Evolutionary conservation across 495 filamentous ascomycete genomes (phyloP), one percentile per base, ranked within the genome.

Genomic region (Hyaloscypha finlandica): DNA sequence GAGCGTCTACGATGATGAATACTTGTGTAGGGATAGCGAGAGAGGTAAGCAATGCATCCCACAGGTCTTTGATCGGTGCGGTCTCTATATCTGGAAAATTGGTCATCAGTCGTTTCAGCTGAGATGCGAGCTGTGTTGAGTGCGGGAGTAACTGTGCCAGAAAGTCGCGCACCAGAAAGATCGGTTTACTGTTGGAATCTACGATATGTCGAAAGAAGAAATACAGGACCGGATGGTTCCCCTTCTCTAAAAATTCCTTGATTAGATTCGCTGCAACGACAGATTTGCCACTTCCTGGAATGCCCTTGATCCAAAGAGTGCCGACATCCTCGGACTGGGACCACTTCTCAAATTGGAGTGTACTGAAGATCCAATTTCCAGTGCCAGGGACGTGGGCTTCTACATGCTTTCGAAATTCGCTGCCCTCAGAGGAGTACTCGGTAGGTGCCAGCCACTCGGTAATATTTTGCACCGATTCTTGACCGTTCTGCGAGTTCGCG

Each of bases 121-220:
- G 63, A 0, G 31, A 19, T 69, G 83, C 81, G 8, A 87, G 70
- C 0, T 67, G 69, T 0, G 77, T 75, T 42, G 77, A 80, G 55
- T 74, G 77, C 6, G 68, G 48, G 2, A 85, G 71, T 1, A 83
- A n/a, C 66, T 82, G 79, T 16, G 64, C 69, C 9, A 81, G 63
- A 76, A 77, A 85, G 72, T 84, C 83, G 16, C 78, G 76, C 6
- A 81, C 55, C 37, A 81, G 62, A 1, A 74, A 72, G 6, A 71
- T 59, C 0, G 82, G 81, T n/a, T 71, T 68, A 68, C 80, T 78
- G 64, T 86, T 85, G 6, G 78, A 75, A 29, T 71, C 69, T 63
- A 86, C 80, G 67, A 84, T 85, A 53, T 84, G 79, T 3, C 83
- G 79, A 68, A 84, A 84, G 73, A 87, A 87, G 73, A 87, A 85